phyloP scores from a whole-genome alignment of 306 rosid genomes.

The Acacia confusa region DNA sequence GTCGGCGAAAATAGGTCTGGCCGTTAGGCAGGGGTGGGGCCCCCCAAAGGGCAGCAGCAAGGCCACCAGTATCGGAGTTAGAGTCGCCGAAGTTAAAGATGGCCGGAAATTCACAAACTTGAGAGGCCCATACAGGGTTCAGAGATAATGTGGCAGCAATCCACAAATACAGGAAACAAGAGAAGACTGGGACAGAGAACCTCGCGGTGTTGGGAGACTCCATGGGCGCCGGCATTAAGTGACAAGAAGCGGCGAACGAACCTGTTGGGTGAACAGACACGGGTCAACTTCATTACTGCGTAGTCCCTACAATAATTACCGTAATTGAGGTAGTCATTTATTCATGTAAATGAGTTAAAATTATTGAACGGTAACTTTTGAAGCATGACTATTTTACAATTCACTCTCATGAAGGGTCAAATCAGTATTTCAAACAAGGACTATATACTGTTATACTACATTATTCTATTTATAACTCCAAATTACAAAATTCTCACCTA shows the following conservation, averaged over 20 bases:
- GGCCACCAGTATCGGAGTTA: background rate
- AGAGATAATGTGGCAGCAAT: background rate
- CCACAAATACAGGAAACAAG: background rate
- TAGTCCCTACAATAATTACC: no score
- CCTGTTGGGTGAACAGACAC: background rate
- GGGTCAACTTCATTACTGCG: no score
- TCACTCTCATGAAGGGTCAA: no score
- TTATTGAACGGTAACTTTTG: no score
- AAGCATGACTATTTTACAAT: no score
- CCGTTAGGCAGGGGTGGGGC: background rate
- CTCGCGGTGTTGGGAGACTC: background rate
- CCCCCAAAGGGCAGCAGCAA: background rate
- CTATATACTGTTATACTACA: no score
- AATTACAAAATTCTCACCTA: no score
- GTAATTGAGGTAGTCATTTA: no score
- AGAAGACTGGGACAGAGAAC: background rate
- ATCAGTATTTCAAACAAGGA: no score
- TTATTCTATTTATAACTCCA: no score
- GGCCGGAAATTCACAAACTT: background rate
- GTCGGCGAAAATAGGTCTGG: background rate
- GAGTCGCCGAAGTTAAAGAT: conserved; percentile 10
- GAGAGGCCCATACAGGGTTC: background rate
- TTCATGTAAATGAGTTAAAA: no score
- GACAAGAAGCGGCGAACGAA: background rate
- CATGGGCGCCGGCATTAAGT: background rate